Base-by-base conservation (phyloP, 495 filamentous ascomycete species). In the Trypethelium eluteriae region DNA sequence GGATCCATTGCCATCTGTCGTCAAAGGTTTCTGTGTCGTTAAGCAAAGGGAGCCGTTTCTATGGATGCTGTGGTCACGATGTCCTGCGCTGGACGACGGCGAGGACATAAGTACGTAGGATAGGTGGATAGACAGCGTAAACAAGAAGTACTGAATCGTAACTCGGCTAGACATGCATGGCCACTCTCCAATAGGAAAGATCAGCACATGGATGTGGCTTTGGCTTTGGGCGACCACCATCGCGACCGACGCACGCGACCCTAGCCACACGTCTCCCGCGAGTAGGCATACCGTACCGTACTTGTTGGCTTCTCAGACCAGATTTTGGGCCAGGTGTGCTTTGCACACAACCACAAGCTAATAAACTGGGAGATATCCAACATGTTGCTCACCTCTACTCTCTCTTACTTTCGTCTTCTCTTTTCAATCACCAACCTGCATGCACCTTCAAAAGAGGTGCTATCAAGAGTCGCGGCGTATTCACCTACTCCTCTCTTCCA, bases 1-100 rank as follows among this genome's bases (percentile, higher is more conserved):
- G 69, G 66, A 25, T 75, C 74, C 74, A 76, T 76, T 32, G 53
- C 47, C 53, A 59, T 59, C 36, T 7, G 32, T 3, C 32, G 6
- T 35, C 53, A 59, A 10, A 7, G 14, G 41, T 25, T 25, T 1
- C 41, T 44, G 0, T 44, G 0, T 44, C 41, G 14, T 0, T 44
- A 1, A 25, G 25, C 25, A 25, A 25, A 25, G 25, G 25, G 25
- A 1, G 25, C 25, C 25, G 25, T 25, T 25, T 25, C 25, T 25
- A 25, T 25, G 25, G 25, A 25, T 25, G 25, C 25, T 25, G 25
- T 25, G 25, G 25, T 25, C 25, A 25, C 25, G 25, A 25, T 25
- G 25, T 25, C 25, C 25, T 25, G 1, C 1, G 25, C 25, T 25
- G 25, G 25, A 25, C 25, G 25, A 25, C 25, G 25, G 25, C 25